Evolutionary conservation across 805 yeast species (phyloP).

Genomic region (Pichia nakasei): DNA sequence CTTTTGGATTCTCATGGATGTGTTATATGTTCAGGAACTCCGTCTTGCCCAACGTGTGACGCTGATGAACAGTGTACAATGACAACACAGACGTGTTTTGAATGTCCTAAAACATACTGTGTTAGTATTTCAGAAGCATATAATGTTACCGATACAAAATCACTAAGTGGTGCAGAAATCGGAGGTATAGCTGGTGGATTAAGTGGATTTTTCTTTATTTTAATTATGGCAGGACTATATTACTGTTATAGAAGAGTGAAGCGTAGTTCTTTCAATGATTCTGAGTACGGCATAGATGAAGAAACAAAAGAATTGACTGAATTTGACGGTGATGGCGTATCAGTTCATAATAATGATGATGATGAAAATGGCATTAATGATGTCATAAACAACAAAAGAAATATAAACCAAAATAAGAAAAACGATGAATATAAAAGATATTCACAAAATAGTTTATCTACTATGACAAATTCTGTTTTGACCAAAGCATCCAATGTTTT

Average conservation of each 20-base stretch:
- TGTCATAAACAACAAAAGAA: slow-evolving; percentile 1
- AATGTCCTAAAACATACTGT: slow-evolving; percentile 52
- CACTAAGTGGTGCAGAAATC: slow-evolving; percentile 21
- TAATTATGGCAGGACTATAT: slow-evolving; percentile 30
- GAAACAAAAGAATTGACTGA: slow-evolving; percentile 9
- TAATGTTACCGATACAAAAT: slow-evolving; percentile 13
- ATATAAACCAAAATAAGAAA: slow-evolving; percentile 13
- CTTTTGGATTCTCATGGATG: slow-evolving; percentile 13
- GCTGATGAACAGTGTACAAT: slow-evolving; percentile 44
- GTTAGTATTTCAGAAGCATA: slow-evolving; percentile 20
- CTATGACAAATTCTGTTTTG: slow-evolving; percentile 51
- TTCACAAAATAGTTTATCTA: slow-evolving; percentile 24
- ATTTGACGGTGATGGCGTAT: slow-evolving; percentile 24
- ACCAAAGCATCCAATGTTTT: slow-evolving; percentile 81
- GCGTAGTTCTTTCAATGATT: slow-evolving; percentile 18
- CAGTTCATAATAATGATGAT: slow-evolving; percentile 17
- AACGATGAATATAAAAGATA: slow-evolving; percentile 12
- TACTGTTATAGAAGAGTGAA: slow-evolving; percentile 37
- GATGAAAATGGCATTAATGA: slow-evolving; percentile 6
- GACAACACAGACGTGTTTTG: slow-evolving; percentile 46
- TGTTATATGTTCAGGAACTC: slow-evolving; percentile 26
- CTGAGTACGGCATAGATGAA: slow-evolving; percentile 9
- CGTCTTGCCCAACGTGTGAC: slow-evolving; percentile 48
- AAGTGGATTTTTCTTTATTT: slow-evolving; percentile 45
- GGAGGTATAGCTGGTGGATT: slow-evolving; percentile 72